Evolutionary conservation across 163 green algal species (phyloP).

Genomic region (Volvox carteri): DNA sequence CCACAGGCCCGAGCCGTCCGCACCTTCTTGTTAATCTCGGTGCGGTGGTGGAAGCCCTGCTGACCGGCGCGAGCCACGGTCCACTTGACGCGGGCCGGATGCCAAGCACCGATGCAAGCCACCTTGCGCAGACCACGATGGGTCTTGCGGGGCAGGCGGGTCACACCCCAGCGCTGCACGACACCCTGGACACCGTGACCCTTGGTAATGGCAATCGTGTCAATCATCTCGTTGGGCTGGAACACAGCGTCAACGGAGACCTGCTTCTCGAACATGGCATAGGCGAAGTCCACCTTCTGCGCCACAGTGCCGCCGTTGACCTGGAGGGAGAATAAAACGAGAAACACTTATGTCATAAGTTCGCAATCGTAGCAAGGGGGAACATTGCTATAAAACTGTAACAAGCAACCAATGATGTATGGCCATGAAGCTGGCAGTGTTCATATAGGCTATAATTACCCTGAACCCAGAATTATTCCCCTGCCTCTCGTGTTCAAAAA

Average conservation of each 20-base stretch:
- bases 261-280: conserved; percentile 78
- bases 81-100: conserved; percentile 97
- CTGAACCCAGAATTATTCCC: too few relatives aligned
- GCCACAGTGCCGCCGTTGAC: conserved; percentile 95
- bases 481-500: too few relatives aligned
- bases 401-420: too few relatives aligned
- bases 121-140: conserved; percentile 99
- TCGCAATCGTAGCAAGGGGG: too few relatives aligned
- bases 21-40: conserved; percentile 99
- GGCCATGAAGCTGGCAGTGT: too few relatives aligned
- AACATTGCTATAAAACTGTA: too few relatives aligned
- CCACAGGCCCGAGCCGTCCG: too few relatives aligned
- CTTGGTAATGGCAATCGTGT: conserved; percentile 98
- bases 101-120: conserved; percentile 99
- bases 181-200: conserved; percentile 97
- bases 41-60: conserved; percentile 98
- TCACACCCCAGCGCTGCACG: conserved; percentile 98
- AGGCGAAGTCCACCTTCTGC: conserved; percentile 94
- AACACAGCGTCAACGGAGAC: conserved; percentile 86
- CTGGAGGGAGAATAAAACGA: conserved; percentile 62
- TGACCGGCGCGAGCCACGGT: conserved; percentile 97
- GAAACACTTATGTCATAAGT: not conserved
- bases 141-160: conserved; percentile 98
- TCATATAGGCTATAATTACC: too few relatives aligned
- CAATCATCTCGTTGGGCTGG: conserved; percentile 98